Evolutionary conservation across 1,284 basidiomycete genomes (phyloP).

Genomic region (Athelia psychrophila): DNA sequence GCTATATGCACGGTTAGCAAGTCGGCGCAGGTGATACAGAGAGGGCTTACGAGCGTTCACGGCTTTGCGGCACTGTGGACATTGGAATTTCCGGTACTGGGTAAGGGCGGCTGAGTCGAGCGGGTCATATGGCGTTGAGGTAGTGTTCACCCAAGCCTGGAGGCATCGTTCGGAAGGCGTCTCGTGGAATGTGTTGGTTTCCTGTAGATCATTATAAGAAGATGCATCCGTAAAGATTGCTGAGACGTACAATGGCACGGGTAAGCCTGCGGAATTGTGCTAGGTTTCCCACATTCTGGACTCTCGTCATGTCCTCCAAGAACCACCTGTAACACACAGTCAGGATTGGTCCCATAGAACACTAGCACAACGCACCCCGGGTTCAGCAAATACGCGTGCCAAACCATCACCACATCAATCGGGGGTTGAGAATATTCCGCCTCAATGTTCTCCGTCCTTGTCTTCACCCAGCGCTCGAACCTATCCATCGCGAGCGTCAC

Average conservation of each 20-base stretch:
- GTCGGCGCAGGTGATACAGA: background rate
- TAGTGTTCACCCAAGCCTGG: constrained; percentile 26
- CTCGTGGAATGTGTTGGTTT: too few species aligned
- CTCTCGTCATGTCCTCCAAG: constrained; percentile 34
- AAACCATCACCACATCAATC: constrained; percentile 45
- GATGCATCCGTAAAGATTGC: too few species aligned
- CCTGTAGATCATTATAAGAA: too few species aligned
- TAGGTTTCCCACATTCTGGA: constrained; percentile 22
- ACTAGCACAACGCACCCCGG: constrained; percentile 28
- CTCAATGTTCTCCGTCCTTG: constrained; percentile 7
- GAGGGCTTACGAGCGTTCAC: constrained; percentile 5
- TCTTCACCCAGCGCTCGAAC: constrained; percentile 29
- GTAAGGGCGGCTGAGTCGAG: constrained; percentile 25
- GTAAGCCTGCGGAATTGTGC: too few species aligned
- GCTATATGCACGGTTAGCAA: constrained; percentile 1
- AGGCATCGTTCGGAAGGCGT: too few species aligned
- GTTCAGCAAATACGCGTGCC: constrained; percentile 50
- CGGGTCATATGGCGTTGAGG: constrained; percentile 30
- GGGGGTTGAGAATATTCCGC: constrained; percentile 33
- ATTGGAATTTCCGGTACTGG: constrained; percentile 21
- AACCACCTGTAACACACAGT: constrained; percentile 35
- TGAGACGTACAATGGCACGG: too few species aligned
- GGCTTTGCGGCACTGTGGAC: constrained; percentile 28
- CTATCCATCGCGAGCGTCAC: constrained; percentile 20
- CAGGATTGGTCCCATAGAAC: background rate